Percentiles rank a stretch among this genome's conserved stretches.
phyloP scores from a whole-genome alignment of 1,284 basidiomycete species.

The Boletus albobrunnescens region DNA sequence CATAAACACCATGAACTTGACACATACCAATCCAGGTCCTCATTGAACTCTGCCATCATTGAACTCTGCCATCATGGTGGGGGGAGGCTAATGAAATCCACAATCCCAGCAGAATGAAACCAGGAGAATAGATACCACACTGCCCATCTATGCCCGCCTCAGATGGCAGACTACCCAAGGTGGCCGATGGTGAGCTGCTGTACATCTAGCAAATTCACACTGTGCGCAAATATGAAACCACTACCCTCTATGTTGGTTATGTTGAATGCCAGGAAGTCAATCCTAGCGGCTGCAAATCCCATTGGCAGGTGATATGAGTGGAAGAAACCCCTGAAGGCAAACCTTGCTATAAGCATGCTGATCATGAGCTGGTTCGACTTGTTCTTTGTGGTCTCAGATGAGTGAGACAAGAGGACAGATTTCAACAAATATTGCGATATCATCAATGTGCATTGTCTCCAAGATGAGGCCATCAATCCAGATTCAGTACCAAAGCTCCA shows the following conservation, averaged over 20 bases:
- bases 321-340: constrained; percentile 90
- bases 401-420: constrained; percentile 93
- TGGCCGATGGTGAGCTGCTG: constrained; percentile 59
- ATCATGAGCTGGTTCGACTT: constrained; percentile 99
- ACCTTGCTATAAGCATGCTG: constrained; percentile 96
- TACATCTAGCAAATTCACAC: constrained; percentile 91
- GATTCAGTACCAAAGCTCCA: constrained; percentile 94
- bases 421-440: constrained; percentile 94
- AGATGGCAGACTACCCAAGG: constrained; percentile 56
- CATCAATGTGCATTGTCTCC: constrained; percentile 95
- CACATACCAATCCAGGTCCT: no score
- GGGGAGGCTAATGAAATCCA: no score
- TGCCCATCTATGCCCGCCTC: constrained; percentile 74
- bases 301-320: constrained; percentile 95
- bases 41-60: no score
- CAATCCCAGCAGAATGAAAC: no score
- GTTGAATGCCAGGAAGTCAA: constrained; percentile 95
- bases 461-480: constrained; percentile 90
- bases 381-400: constrained; percentile 98
- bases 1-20: no score
- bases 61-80: no score
- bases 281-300: constrained; percentile 97
- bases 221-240: constrained; percentile 90
- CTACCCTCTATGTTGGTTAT: constrained; percentile 96
- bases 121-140: no score